Base-by-base conservation (phyloP, 257 asterid species). In the Scutellaria minor region DNA sequence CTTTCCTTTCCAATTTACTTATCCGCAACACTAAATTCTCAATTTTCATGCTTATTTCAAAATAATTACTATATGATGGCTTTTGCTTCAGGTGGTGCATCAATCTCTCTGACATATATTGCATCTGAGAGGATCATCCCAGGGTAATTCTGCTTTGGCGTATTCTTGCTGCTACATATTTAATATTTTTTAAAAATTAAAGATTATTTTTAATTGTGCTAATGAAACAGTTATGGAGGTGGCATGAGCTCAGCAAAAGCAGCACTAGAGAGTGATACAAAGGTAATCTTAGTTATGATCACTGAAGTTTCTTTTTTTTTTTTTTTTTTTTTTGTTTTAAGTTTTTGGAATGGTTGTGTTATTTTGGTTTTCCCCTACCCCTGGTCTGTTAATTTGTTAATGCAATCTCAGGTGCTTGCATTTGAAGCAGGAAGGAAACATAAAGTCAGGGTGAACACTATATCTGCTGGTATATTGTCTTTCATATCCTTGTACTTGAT, bases 221-320 rank as follows among this genome's bases (percentile, higher is more conserved):
- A 31, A 59, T 52, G 48, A 35, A 54, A 31, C 78, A 89, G 96
- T 65, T 92, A 92, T 69, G 97, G 97, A 73, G 97, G 97, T 48
- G 97, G 96, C 55, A 92, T 92, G 97, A 92, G 96, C 78, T 92
- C 97, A 9, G 95, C 97, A 9, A 92, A 92, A 81, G 95, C 97
- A 20, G 97, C 93, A 5, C 82, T 92, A 5, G 96, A 92, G 85
- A 88, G 97, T 69, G 97, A 92, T 78, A 92, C 96, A 9, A 89
- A 77, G 86, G 97, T 86, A 74, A 79, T 79, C 68, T 64, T 52
- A 51, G 75, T 42, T 59, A 10, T 24, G 44, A 75, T 68, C 14
- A 14, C 55, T 57, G 37, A 42, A 44, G 39, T 47, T 35, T 72
- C 57, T 14, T 48, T 41, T 37, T 2, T 40, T 54, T 0, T 35